phyloP scores from a whole-genome alignment of 805 yeast genomes.

The Wickerhamomyces bovis region DNA sequence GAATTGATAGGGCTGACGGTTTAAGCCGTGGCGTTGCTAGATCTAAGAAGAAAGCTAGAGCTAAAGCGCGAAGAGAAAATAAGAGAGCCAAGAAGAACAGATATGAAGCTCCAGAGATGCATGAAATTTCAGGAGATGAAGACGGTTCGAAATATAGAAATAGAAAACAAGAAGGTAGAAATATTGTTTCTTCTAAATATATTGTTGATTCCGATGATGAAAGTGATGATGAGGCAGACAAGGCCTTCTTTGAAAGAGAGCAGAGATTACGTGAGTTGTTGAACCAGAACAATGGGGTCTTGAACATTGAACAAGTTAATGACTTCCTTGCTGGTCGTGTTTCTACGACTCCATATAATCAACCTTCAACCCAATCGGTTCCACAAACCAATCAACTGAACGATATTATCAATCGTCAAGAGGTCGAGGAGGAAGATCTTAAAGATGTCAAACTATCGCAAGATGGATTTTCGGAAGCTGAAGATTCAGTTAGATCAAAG shows the following conservation, averaged over 20 bases:
- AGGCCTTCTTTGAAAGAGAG: slow-evolving; percentile 52
- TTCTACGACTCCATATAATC: not conserved
- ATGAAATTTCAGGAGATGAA: slow-evolving; percentile 30
- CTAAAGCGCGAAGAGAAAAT: slow-evolving; percentile 6
- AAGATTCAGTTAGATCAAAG: not conserved
- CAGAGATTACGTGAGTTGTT: slow-evolving; percentile 35
- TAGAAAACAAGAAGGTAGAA: slow-evolving; percentile 1
- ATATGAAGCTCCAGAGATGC: slow-evolving; percentile 13
- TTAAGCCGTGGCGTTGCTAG: slow-evolving; percentile 19
- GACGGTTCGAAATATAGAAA: slow-evolving; percentile 2
- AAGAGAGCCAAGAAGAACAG: slow-evolving; percentile 7
- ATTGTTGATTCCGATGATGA: slow-evolving; percentile 61
- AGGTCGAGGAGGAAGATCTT: not conserved
- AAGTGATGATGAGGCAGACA: slow-evolving; percentile 49
- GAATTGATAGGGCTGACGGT: slow-evolving; percentile 5
- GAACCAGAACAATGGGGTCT: slow-evolving; percentile 11
- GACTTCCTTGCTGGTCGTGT: slow-evolving; percentile 4
- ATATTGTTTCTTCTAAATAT: slow-evolving; percentile 42
- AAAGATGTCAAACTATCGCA: not conserved
- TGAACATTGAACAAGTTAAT: slow-evolving; percentile 11
- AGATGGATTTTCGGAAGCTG: not conserved
- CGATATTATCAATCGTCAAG: not conserved
- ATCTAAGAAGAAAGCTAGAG: slow-evolving; percentile 6
- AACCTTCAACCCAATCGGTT: not conserved
- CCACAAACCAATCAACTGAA: not conserved